These are phyloP conservation scores for Saccharomycopsis sp. DNA, from an alignment of 805 yeast genomes.

Conservation along the genomic window DNA sequence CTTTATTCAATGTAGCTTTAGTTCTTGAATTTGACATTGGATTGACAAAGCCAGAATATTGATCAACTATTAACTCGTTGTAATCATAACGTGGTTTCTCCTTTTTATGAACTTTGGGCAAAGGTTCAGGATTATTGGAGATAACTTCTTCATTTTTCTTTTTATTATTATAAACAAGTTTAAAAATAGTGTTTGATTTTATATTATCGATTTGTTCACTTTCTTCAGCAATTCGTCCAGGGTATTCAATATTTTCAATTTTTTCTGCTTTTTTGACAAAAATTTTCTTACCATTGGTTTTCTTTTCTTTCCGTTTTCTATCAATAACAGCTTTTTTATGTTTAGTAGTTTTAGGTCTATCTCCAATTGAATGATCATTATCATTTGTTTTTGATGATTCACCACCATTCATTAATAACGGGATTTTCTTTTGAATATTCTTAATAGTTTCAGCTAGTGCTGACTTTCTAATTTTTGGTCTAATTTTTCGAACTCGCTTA, in stretches of 20 bases:
- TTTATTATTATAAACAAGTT: no score
- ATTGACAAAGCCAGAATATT: slow-evolving; percentile 19
- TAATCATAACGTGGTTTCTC: slow-evolving; percentile 9
- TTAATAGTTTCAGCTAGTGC: no score
- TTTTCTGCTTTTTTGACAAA: not conserved
- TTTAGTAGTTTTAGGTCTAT: no score
- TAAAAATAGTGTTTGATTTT: not conserved
- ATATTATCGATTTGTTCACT: not conserved
- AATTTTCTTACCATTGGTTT: not conserved
- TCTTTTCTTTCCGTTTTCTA: not conserved
- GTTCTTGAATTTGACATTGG: slow-evolving; percentile 21
- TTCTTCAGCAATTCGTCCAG: not conserved
- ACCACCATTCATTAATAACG: no score
- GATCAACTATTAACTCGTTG: slow-evolving; percentile 5
- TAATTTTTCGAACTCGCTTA: not conserved
- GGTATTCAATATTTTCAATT: not conserved
- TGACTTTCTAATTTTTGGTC: no score
- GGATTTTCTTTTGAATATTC: no score
- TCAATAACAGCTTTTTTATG: not conserved
- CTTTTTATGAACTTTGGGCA: slow-evolving; percentile 14
- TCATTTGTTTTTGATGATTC: no score
- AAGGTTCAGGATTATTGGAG: slow-evolving; percentile 17
- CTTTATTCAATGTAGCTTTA: not conserved
- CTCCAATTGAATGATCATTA: no score
- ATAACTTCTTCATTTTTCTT: not conserved